These are phyloP conservation scores for Moesziomyces antarcticus DNA, from an alignment of 1,284 basidiomycete genomes.

Conservation along the genomic window DNA sequence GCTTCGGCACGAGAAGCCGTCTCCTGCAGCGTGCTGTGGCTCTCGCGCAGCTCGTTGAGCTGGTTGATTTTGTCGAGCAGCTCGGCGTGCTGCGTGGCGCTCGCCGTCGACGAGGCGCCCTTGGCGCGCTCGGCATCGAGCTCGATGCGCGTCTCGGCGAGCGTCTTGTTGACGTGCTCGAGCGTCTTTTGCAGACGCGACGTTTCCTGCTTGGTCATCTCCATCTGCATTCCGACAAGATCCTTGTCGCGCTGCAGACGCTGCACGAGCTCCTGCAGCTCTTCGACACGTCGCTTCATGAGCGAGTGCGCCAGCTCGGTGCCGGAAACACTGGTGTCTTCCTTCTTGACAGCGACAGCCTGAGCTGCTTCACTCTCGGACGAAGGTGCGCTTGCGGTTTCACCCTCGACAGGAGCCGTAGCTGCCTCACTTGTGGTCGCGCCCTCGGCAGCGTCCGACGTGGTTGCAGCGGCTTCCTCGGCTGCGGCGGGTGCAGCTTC, in stretches of 20 bases:
- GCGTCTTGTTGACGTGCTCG: constrained; percentile 76
- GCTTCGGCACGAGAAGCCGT: constrained; percentile 79
- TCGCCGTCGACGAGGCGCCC: constrained; percentile 69
- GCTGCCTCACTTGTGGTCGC: constrained; percentile 1
- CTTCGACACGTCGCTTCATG: constrained; percentile 46
- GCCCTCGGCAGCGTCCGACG: background rate
- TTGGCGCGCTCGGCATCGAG: constrained; percentile 53
- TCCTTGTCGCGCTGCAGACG: constrained; percentile 90
- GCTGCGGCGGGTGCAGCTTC: constrained; percentile 71
- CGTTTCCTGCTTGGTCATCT: constrained; percentile 85
- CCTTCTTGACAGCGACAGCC: constrained; percentile 19
- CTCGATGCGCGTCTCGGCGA: constrained; percentile 76
- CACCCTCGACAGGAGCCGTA: constrained; percentile 6
- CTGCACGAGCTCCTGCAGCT: constrained; percentile 80
- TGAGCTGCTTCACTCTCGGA: constrained; percentile 1
- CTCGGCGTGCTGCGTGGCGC: constrained; percentile 81
- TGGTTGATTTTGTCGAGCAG: constrained; percentile 88
- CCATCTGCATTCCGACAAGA: constrained; percentile 85
- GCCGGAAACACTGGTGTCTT: constrained; percentile 14
- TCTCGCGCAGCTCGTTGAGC: constrained; percentile 85
- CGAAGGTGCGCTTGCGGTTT: background rate
- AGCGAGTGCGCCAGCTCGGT: constrained; percentile 35
- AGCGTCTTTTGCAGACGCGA: constrained; percentile 79
- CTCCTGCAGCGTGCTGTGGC: constrained; percentile 83
- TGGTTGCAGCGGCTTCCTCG: constrained; percentile 68